A percentile compares a stretch with the other conserved stretches of the same genome.
Evolutionary conservation across 345 rosid genomes (phyloP).

Genomic region (Euphorbia peplus): DNA sequence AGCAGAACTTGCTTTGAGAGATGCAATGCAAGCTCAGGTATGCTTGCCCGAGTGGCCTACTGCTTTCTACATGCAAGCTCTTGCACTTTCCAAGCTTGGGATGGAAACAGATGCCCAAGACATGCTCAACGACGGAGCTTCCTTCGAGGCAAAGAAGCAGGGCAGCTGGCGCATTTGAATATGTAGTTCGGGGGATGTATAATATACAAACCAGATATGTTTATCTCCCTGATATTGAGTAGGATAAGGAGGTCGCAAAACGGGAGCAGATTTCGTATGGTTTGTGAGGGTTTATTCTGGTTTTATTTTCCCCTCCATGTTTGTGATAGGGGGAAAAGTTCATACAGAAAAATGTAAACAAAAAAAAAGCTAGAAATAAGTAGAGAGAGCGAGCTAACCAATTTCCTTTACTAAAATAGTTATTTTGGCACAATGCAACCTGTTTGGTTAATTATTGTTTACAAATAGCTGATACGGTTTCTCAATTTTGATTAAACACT

Average conservation of each 20-base stretch:
- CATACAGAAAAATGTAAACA: neutral
- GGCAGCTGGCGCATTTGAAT: conserved; percentile 62
- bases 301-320: neutral
- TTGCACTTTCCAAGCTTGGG: conserved; percentile 92
- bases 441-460: too few relatives aligned
- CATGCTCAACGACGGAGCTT: conserved; percentile 96
- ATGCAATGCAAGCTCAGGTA: conserved; percentile 98
- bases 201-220: neutral
- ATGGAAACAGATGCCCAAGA: conserved; percentile 97
- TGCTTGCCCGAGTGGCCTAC: conserved; percentile 97
- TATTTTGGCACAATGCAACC: neutral
- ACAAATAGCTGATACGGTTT: too few relatives aligned
- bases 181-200: neutral
- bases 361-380: neutral
- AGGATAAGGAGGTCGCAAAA: neutral
- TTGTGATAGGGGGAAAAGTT: neutral
- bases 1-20: conserved; percentile 88
- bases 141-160: conserved; percentile 82
- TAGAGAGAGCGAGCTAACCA: neutral
- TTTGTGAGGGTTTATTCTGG: neutral
- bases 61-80: conserved; percentile 94
- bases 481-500: too few relatives aligned
- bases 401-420: neutral
- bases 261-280: conserved; percentile 1
- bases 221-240: neutral